These are phyloP conservation scores for Ceriops decandra DNA, from an alignment of 345 rosid genomes.

Conservation along the genomic window DNA sequence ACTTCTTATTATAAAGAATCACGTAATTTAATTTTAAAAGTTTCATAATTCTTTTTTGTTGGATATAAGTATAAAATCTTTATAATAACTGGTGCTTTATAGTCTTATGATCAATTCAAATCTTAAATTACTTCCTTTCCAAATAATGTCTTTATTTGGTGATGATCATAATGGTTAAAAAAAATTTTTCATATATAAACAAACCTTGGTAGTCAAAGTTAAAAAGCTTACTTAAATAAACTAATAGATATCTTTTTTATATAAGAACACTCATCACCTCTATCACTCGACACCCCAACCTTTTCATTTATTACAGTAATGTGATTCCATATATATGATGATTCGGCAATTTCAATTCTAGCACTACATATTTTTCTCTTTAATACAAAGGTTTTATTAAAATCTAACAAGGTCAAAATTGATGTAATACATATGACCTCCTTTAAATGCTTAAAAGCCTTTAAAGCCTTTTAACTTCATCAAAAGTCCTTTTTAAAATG, in stretches of 20 bases:
- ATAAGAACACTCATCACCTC: not conserved
- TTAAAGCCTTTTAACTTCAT: not conserved
- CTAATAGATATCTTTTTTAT: not conserved
- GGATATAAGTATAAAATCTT: too few relatives aligned
- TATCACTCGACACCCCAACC: too few relatives aligned
- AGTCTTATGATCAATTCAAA: not conserved
- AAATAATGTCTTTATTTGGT: not conserved
- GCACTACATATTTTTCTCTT: not conserved
- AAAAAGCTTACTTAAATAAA: not conserved
- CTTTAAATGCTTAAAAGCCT: not conserved
- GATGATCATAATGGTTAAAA: not conserved
- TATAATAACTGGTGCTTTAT: not conserved
- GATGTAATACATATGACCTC: not conserved
- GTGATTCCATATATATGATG: too few relatives aligned
- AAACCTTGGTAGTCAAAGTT: accelerated
- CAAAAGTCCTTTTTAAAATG: not conserved
- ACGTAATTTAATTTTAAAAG: not conserved
- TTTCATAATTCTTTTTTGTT: not conserved
- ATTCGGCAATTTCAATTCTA: too few relatives aligned
- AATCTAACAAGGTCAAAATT: not conserved
- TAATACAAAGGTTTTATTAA: not conserved
- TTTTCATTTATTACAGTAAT: too few relatives aligned
- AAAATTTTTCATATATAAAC: not conserved
- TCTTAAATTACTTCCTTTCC: not conserved
- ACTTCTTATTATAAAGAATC: not conserved